phyloP scores from a whole-genome alignment of 805 yeast genomes.

The Ogataea trehalophila region DNA sequence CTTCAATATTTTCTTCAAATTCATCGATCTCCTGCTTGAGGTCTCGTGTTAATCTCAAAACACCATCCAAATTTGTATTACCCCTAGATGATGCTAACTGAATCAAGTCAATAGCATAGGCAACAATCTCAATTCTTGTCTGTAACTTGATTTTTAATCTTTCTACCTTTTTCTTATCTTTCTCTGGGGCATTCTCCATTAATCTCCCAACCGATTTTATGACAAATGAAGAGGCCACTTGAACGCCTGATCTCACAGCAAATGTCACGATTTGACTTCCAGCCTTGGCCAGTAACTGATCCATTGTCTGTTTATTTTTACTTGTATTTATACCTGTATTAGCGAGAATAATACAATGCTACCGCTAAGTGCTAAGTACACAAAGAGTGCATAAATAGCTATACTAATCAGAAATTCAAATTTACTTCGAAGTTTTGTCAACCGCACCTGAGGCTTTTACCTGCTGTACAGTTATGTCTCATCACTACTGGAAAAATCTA shows the following conservation, averaged over 20 bases:
- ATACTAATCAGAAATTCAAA: too few relatives aligned
- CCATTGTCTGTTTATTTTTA: constrained; percentile 25
- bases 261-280: constrained; percentile 76
- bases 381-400: too few relatives aligned
- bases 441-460: too few relatives aligned
- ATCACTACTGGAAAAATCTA: too few relatives aligned
- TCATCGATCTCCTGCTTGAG: constrained; percentile 53
- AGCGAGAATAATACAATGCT: too few relatives aligned
- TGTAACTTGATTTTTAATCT: constrained; percentile 41
- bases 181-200: constrained; percentile 49
- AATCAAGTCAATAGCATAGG: constrained; percentile 64
- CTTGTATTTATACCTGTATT: too few relatives aligned
- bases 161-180: constrained; percentile 44
- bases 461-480: too few relatives aligned
- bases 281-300: constrained; percentile 43
- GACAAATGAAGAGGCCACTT: constrained; percentile 71
- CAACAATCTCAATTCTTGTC: constrained; percentile 54
- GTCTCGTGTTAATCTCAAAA: constrained; percentile 49
- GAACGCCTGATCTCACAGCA: constrained; percentile 72
- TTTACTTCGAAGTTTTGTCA: too few relatives aligned
- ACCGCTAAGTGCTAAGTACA: too few relatives aligned
- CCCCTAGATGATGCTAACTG: constrained; percentile 60
- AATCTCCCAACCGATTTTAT: constrained; percentile 56
- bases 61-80: constrained; percentile 49
- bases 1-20: constrained; percentile 47